phyloP scores from a whole-genome alignment of 495 filamentous ascomycete genomes.

The Corynascus novoguineensis region DNA sequence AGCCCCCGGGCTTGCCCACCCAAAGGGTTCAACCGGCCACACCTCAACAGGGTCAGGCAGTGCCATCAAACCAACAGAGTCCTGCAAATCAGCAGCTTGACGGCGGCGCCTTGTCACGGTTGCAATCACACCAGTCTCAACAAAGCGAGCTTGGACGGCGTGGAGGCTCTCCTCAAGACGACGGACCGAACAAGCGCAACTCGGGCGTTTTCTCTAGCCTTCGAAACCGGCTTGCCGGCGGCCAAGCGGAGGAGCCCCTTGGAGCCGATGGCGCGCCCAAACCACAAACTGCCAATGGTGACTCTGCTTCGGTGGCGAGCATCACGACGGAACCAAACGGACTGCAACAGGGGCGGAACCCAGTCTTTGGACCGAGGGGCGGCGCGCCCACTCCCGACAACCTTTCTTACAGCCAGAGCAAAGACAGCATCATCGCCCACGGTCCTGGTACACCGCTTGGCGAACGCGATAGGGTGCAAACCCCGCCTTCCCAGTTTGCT shows the following conservation, averaged over 20 bases:
- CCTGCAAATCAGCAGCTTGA: slow-evolving; percentile 1
- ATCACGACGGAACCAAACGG: slow-evolving; percentile 25
- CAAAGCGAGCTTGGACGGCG: slow-evolving; percentile 21
- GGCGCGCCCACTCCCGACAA: slow-evolving; percentile 12
- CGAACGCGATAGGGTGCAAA: slow-evolving; percentile 11
- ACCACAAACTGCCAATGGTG: slow-evolving; percentile 15
- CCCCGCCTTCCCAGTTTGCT: slow-evolving; percentile 19
- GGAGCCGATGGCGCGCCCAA: not conserved
- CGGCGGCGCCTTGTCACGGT: slow-evolving; percentile 28
- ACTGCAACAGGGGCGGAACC: slow-evolving; percentile 16
- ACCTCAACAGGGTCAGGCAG: slow-evolving; percentile 21
- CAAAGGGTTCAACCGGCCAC: slow-evolving; percentile 11
- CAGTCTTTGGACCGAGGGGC: slow-evolving; percentile 17
- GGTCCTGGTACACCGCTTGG: slow-evolving; percentile 19
- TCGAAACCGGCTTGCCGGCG: slow-evolving; percentile 28
- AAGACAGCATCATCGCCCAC: slow-evolving; percentile 31
- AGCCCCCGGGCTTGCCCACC: not conserved
- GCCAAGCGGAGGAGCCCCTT: slow-evolving; percentile 19
- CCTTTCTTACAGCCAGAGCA: slow-evolving; percentile 20
- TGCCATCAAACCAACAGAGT: slow-evolving; percentile 17
- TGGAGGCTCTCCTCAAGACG: slow-evolving; percentile 20
- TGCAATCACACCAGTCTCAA: slow-evolving; percentile 34
- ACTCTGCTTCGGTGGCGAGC: slow-evolving; percentile 35
- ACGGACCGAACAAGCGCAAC: slow-evolving; percentile 27
- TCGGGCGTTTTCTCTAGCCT: slow-evolving; percentile 38